Percentiles rank a stretch among this genome's conserved stretches.
These are phyloP conservation scores for Pterocarpus macrocarpus DNA, from an alignment of 306 rosid genomes.

Conservation along the genomic window DNA sequence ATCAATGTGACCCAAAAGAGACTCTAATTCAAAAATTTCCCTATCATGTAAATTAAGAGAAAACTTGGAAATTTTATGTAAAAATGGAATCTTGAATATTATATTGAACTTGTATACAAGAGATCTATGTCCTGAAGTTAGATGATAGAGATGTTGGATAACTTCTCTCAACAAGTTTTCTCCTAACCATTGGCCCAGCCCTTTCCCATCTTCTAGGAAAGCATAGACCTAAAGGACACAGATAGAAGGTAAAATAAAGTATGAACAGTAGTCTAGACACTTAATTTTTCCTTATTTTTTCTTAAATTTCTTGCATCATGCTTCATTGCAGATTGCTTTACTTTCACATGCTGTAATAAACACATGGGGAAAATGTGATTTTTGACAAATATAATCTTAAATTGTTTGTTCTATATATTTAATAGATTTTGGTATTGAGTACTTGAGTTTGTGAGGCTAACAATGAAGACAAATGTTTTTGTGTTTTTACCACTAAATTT, in stretches of 20 bases:
- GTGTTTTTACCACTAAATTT: not conserved
- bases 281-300: not conserved
- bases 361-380: not conserved
- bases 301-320: not conserved
- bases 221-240: not conserved
- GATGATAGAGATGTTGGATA: not conserved
- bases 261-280: not conserved
- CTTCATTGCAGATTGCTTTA: constrained; percentile 2
- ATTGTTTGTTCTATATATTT: constrained; percentile 1
- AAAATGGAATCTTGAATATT: not conserved
- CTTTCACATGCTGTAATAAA: constrained; percentile 24
- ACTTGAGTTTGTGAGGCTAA: constrained; percentile 31
- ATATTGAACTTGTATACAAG: not conserved
- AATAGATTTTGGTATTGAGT: constrained; percentile 10
- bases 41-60: not conserved
- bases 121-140: not conserved
- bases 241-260: constrained; percentile 20
- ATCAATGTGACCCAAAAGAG: not conserved
- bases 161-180: constrained; percentile 16
- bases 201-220: not conserved
- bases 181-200: not conserved
- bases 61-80: not conserved
- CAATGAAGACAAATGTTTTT: not conserved
- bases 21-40: not conserved
- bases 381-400: not conserved